These are phyloP conservation scores for Zancudomyces culisetae DNA, from an alignment of 371 early-diverging fungal species.

Conservation along the genomic window DNA sequence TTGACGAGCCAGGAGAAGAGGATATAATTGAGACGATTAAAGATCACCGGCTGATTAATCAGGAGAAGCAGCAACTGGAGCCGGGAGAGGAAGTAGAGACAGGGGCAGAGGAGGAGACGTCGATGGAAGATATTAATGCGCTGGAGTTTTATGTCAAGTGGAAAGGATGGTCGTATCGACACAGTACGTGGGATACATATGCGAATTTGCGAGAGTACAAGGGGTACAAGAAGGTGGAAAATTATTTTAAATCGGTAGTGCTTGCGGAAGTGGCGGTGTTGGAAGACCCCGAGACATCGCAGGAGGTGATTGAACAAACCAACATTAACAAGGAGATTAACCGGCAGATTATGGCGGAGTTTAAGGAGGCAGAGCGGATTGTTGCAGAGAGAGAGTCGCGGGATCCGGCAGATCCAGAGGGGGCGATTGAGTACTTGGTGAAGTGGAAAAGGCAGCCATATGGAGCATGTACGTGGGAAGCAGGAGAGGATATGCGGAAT, in stretches of 20 bases:
- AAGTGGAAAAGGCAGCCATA: conserved; percentile 86
- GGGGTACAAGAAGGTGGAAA: conserved; percentile 79
- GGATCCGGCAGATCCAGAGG: conserved; percentile 1
- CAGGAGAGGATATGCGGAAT: conserved; percentile 35
- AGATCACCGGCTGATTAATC: conserved; percentile 20
- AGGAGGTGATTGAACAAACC: conserved; percentile 73
- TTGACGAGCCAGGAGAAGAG: conserved; percentile 25
- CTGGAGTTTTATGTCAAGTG: conserved; percentile 82
- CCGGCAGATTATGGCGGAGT: conserved; percentile 62
- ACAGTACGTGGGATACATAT: conserved; percentile 77
- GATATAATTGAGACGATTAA: conserved; percentile 24
- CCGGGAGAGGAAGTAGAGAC: too few species aligned
- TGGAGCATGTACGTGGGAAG: conserved; percentile 81
- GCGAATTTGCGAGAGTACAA: conserved; percentile 43
- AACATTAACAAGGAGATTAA: conserved; percentile 65
- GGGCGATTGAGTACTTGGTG: conserved; percentile 52
- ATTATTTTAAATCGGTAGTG: conserved; percentile 51
- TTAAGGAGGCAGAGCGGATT: conserved; percentile 73
- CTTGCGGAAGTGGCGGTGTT: conserved; percentile 39
- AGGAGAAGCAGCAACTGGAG: too few species aligned
- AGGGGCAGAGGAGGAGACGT: conserved; percentile 27
- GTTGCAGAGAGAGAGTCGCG: conserved; percentile 26
- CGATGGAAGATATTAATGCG: conserved; percentile 31
- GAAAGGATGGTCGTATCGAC: conserved; percentile 75
- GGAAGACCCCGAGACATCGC: conserved; percentile 42